phyloP scores from a whole-genome alignment of 441 rosid genomes.

The Syzygium syzygioides region DNA sequence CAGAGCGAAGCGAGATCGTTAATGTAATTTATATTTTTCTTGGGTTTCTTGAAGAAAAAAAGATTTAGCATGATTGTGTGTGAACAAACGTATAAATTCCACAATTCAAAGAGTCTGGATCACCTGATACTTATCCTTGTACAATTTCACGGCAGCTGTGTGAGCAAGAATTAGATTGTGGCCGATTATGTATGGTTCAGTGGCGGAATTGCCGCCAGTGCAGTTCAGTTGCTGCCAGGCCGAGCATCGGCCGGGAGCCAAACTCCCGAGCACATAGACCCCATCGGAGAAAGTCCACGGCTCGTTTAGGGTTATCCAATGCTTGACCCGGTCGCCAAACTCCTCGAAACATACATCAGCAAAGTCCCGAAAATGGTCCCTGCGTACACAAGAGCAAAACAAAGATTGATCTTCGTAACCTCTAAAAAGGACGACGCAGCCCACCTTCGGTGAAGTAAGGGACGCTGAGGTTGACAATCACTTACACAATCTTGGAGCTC shows the following conservation, averaged over 20 bases:
- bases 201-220: neutral
- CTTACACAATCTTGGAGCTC: neutral
- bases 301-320: neutral
- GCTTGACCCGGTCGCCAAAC: neutral
- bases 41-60: neutral
- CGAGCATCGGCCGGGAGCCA: neutral
- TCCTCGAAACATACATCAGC: neutral
- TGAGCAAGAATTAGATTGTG: neutral
- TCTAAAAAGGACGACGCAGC: neutral
- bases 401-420: neutral
- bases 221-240: neutral
- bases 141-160: neutral
- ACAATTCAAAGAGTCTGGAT: neutral
- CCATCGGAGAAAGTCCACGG: neutral
- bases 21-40: neutral
- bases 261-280: neutral
- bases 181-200: neutral
- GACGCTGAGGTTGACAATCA: neutral
- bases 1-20: neutral
- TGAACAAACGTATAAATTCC: neutral
- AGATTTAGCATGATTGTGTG: neutral
- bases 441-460: neutral
- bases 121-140: too few relatives aligned
- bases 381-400: neutral
- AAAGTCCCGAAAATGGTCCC: neutral